Evolutionary conservation across 257 asterid genomes (phyloP).

Genomic region (Przewalskia tangutica): DNA sequence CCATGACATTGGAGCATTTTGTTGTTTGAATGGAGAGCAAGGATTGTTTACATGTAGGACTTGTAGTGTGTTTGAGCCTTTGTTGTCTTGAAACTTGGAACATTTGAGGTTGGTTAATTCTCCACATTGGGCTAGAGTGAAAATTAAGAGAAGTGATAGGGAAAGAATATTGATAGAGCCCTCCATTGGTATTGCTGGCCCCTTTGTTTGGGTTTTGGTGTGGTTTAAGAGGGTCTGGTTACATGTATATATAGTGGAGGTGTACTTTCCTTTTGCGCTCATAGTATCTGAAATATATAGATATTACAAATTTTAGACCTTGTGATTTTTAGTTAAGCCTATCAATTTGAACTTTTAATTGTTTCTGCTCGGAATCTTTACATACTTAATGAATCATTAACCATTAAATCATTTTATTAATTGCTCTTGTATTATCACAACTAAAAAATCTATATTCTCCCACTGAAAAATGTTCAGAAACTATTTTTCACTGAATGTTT

Average conservation of each 20-base stretch:
- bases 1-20: conserved; percentile 54
- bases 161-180: conserved; percentile 10
- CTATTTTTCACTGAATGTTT: too few relatives aligned
- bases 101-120: conserved; percentile 21
- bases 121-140: conserved; percentile 22
- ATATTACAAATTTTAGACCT: neutral
- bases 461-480: too few relatives aligned
- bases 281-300: neutral
- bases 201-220: conserved; percentile 1
- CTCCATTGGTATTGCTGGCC: neutral
- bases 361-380: too few relatives aligned
- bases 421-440: neutral
- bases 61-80: conserved; percentile 48
- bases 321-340: too few relatives aligned
- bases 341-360: too few relatives aligned
- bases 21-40: conserved; percentile 49
- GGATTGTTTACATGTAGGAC: conserved; percentile 56
- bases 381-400: neutral
- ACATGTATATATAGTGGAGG: neutral
- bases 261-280: neutral
- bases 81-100: conserved; percentile 10
- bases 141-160: conserved; percentile 12
- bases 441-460: too few relatives aligned
- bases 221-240: neutral
- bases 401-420: neutral